Base-by-base conservation (phyloP, 225 moss, liverwort and hornwort genomes). In the Rhytidiadelphus loreus region DNA sequence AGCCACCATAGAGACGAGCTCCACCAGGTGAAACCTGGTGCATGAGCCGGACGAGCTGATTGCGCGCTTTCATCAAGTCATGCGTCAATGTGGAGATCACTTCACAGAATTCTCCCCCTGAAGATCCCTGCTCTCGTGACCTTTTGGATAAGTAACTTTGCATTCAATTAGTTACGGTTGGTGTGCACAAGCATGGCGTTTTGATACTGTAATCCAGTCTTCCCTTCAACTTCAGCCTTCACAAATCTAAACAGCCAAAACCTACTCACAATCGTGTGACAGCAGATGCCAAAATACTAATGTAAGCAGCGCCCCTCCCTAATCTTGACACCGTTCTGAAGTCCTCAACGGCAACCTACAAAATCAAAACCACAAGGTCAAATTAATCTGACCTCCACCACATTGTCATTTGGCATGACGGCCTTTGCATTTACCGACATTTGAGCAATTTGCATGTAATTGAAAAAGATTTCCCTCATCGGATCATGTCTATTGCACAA, bases 51-150 rank as follows among this genome's bases (percentile, higher is more conserved):
- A 85, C 82, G 21, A 92, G 90, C 85, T 90, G 89, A 57, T 85
- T 87, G 56, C 77, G 88, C 16, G 90, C 92, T 89, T 86, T 90
- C 44, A 70, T 89, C 89, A 92, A 82, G 87, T 89, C 89, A 63
- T 78, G 85, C 63, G 89, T 90, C 90, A 92, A 64, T 58, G 85
- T 64, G 57, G 90, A 90, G 81, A 92, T 85, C n/a, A 92, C 87
- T 41, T 92, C 87, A 56, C 87, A 85, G n/a, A 92, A 69, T 56
- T 90, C 92, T 73, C 88, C 90, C 22, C 76, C 84, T 33, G 80
- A 86, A 80, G 32, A 33, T 22, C 66, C 62, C 75, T 85, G 92
- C 63, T 85, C 85, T 44, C 18, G 71, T 73, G 89, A 43, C 65
- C 87, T 87, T 80, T 26, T 89, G 68, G 80, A 22, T 59, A 71